These are phyloP conservation scores for Herpotrichia juniperi DNA, from an alignment of 2,329 filamentous ascomycete genomes.

Conservation along the genomic window DNA sequence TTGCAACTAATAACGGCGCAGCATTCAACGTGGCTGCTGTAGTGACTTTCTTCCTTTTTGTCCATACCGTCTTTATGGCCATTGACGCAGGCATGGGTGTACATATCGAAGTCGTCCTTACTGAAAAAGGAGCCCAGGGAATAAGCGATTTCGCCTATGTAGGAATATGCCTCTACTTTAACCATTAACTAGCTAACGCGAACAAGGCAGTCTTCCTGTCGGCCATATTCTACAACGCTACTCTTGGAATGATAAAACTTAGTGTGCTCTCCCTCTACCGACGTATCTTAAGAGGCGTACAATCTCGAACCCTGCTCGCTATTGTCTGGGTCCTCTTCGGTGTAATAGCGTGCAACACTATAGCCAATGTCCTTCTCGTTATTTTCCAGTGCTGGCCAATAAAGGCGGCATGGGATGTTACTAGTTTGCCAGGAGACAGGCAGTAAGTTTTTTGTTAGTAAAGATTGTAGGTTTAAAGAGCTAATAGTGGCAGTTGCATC, in stretches of 20 bases:
- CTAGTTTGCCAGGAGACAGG: conserved; percentile 11
- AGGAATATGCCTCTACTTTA: not conserved
- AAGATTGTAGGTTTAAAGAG: not conserved
- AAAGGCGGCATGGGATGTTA: conserved; percentile 25
- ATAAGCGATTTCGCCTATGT: conserved; percentile 32
- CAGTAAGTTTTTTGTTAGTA: conserved; percentile 7
- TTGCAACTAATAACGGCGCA: conserved; percentile 5
- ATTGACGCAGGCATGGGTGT: conserved; percentile 37
- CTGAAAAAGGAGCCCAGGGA: conserved; percentile 19
- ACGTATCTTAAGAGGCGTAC: conserved; percentile 23
- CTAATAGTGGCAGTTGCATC: conserved; percentile 19
- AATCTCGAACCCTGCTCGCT: conserved; percentile 11
- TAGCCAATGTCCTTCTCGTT: conserved; percentile 25
- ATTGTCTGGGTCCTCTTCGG: conserved; percentile 21
- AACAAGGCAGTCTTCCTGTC: conserved; percentile 50
- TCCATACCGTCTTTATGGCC: conserved; percentile 18
- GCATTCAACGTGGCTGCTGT: conserved; percentile 26
- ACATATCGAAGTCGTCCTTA: conserved; percentile 34
- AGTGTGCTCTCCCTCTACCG: conserved; percentile 54
- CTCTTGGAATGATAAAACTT: conserved; percentile 55
- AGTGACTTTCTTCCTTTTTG: conserved; percentile 22
- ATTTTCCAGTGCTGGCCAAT: conserved; percentile 31
- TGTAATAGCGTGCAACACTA: conserved; percentile 42
- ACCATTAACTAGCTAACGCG: conserved; percentile 3
- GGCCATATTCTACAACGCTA: conserved; percentile 55